These are phyloP conservation scores for Saccharomycopsis javanensis DNA, from an alignment of 805 yeast species.

Conservation along the genomic window DNA sequence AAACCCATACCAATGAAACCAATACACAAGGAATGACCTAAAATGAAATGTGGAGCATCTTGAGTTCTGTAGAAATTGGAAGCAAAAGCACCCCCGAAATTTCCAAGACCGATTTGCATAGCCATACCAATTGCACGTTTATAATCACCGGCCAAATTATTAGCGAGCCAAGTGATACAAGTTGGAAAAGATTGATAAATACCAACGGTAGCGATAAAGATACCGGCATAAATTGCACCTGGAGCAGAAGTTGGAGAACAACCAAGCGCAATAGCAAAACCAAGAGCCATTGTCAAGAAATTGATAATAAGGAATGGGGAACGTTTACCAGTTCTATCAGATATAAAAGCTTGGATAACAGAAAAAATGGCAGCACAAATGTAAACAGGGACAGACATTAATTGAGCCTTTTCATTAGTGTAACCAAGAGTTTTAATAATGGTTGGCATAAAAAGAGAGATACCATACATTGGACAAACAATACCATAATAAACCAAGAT, in stretches of 20 bases:
- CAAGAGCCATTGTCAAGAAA: constrained; percentile 26
- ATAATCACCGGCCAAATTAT: constrained; percentile 29
- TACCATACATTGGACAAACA: constrained; percentile 29
- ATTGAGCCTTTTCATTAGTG: constrained; percentile 32
- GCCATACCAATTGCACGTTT: constrained; percentile 34
- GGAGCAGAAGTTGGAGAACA: constrained; percentile 24
- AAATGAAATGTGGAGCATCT: constrained; percentile 24
- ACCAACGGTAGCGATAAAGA: constrained; percentile 27
- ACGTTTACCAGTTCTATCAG: constrained; percentile 26
- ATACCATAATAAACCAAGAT: constrained; percentile 26
- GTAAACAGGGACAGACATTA: constrained; percentile 37
- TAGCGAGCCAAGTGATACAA: constrained; percentile 30
- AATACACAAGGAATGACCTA: constrained; percentile 29
- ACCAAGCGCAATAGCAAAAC: constrained; percentile 27
- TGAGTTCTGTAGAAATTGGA: constrained; percentile 27
- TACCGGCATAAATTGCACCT: constrained; percentile 27
- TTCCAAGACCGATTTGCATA: constrained; percentile 32
- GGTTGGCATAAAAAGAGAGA: constrained; percentile 37
- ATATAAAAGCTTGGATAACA: constrained; percentile 24
- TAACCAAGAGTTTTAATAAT: constrained; percentile 37
- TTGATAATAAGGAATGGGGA: constrained; percentile 26
- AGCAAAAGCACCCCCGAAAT: constrained; percentile 31
- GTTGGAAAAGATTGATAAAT: constrained; percentile 27
- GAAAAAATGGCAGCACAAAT: constrained; percentile 28
- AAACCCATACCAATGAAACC: constrained; percentile 29